Percentiles rank a stretch among this genome's conserved stretches.
Evolutionary conservation across 345 rosid species (phyloP).

Genomic region (Moricandia moricandioides): DNA sequence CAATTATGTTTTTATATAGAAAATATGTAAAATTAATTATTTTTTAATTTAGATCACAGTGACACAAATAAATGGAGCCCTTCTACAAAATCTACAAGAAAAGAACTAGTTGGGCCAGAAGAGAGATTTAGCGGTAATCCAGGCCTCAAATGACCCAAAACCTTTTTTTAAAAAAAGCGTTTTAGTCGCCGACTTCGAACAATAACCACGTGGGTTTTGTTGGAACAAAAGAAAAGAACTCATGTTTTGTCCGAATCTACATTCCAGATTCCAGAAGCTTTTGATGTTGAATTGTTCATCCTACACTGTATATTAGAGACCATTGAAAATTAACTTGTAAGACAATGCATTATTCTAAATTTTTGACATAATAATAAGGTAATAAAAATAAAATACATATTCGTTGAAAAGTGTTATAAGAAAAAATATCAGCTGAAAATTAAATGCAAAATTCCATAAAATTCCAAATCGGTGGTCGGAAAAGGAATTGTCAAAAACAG

Average conservation of each 20-base stretch:
- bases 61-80: too few species aligned
- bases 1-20: too few species aligned
- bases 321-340: background rate
- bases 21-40: too few species aligned
- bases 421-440: background rate
- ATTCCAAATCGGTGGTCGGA: background rate
- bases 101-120: background rate
- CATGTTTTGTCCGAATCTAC: conserved; percentile 22
- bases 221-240: background rate
- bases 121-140: background rate
- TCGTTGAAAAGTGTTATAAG: background rate
- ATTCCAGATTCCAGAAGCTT: background rate
- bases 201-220: background rate
- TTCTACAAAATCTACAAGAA: background rate
- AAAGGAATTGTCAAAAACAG: background rate
- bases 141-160: background rate
- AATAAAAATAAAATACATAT: background rate
- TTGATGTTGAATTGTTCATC: background rate
- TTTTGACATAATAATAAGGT: background rate
- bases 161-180: background rate
- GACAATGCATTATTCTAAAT: background rate
- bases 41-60: too few species aligned
- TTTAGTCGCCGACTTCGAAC: background rate
- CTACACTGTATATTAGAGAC: background rate
- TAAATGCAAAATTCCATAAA: background rate